These are phyloP conservation scores for Pterula multifida DNA, from an alignment of 1,284 basidiomycete species.

Conservation along the genomic window DNA sequence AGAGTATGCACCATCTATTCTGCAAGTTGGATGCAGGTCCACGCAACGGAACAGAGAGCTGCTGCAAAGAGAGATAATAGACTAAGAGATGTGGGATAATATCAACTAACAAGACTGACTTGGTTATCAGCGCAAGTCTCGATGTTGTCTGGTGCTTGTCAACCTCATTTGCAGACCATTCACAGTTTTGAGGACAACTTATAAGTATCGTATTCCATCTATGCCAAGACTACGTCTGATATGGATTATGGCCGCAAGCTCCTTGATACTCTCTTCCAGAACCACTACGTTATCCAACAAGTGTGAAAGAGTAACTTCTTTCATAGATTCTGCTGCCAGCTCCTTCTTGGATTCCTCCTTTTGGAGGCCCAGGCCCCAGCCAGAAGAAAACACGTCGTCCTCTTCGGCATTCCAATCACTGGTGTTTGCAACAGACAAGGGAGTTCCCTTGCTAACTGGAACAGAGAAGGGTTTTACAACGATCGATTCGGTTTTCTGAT, in stretches of 20 bases:
- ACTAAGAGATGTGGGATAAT: background rate
- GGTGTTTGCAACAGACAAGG: conserved; percentile 16
- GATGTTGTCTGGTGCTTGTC: no score
- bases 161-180: no score
- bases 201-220: conserved; percentile 70
- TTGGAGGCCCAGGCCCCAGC: conserved; percentile 33
- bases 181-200: background rate
- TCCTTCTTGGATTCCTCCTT: conserved; percentile 10
- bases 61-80: background rate
- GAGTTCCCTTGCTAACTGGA: conserved; percentile 30
- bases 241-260: conserved; percentile 80
- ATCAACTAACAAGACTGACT: background rate
- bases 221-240: conserved; percentile 80
- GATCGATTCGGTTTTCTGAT: conserved; percentile 66
- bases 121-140: no score
- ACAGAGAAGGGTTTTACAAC: conserved; percentile 63
- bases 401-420: conserved; percentile 43
- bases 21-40: background rate
- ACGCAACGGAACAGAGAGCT: background rate
- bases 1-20: background rate
- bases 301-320: conserved; percentile 62
- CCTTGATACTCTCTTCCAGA: conserved; percentile 92
- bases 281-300: conserved; percentile 93
- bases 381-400: conserved; percentile 54
- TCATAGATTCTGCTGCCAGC: conserved; percentile 18